Evolutionary conservation across 2,329 filamentous ascomycete genomes (phyloP).

Genomic region (Diaporthe sp.): DNA sequence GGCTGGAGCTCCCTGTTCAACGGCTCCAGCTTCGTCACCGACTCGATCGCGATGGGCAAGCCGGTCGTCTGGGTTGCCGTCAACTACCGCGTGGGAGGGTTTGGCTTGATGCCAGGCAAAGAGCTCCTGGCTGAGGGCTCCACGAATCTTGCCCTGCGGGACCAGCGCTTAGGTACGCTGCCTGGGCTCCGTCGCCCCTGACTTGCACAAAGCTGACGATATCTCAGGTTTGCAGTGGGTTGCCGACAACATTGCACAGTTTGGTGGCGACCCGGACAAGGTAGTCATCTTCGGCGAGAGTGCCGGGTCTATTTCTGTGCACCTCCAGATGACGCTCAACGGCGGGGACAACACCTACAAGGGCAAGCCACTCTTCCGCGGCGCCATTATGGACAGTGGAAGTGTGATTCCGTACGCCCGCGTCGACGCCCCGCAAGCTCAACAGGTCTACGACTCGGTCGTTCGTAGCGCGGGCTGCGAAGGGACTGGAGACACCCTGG

Average conservation of each 20-base stretch:
- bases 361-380: slow-evolving; percentile 73
- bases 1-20: slow-evolving; percentile 55
- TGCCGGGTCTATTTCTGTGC: slow-evolving; percentile 71
- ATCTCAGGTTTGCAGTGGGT: slow-evolving; percentile 67
- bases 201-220: background rate
- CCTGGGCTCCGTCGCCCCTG: no score
- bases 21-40: slow-evolving; percentile 50
- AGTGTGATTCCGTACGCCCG: slow-evolving; percentile 63
- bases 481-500: slow-evolving; percentile 60
- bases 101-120: slow-evolving; percentile 71
- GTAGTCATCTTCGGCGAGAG: slow-evolving; percentile 77
- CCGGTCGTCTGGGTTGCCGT: slow-evolving; percentile 74
- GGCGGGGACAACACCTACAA: slow-evolving; percentile 74
- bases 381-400: slow-evolving; percentile 75
- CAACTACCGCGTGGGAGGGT: slow-evolving; percentile 74
- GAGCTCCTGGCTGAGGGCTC: slow-evolving; percentile 68
- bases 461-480: slow-evolving; percentile 66
- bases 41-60: slow-evolving; percentile 59
- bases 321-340: slow-evolving; percentile 74
- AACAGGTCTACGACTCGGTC: slow-evolving; percentile 67
- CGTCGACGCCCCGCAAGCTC: slow-evolving; percentile 68
- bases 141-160: slow-evolving; percentile 71
- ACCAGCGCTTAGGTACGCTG: slow-evolving; percentile 67
- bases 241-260: slow-evolving; percentile 69
- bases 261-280: slow-evolving; percentile 68